Evolutionary conservation across 495 filamentous ascomycete species (phyloP), one percentile per base, ranked within the genome.

Genomic region (Talaromyces thailandensis): DNA sequence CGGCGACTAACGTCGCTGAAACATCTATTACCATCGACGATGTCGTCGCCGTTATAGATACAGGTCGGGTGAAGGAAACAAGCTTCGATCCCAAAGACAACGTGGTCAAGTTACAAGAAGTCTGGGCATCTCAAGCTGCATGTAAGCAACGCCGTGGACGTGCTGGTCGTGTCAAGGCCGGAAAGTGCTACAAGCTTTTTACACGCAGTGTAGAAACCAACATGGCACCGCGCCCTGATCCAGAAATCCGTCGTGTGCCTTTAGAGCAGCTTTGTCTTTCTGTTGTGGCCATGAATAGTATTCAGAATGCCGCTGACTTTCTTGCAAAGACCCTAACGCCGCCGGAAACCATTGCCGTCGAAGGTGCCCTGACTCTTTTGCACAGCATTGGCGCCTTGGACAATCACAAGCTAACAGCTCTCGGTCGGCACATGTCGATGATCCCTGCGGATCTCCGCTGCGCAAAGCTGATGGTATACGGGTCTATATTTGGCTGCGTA

Each of bases 1-100:
- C 90, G 11, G 89, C 94, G 1, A 98, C 94, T 16, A 98, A 98
- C 66, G 93, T 98, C 16, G 94, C 94, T 2, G 94, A 98, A 70
- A 98, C 94, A 0, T 98, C 94, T 9, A 98, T 98, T 68, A 98
- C 94, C 0, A 98, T 98, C 58, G 90, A 94, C 62, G 94, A 98
- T 67, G 88, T 98, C 35, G 93, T 98, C 12, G 94, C 92, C 24
- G 95, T 98, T 56, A 95, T 98, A 58, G 94, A 98, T 69, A 92
- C 88, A 6, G 94, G 94, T 18, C 85, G 90, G 31, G 93, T 98
- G 23, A 98, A 98, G 71, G 94, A 98, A 74, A 98, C 93, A 0
- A 92, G 88, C 66, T 98, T 93, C 66, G 93, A 97, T 71, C 86
- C 92, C 0, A 86, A 88, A 62, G 93, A 89, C 72, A 96, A 96